These are phyloP conservation scores for Cutaneotrichosporon cutaneum DNA, from an alignment of 1,284 basidiomycete genomes.

Conservation along the genomic window DNA sequence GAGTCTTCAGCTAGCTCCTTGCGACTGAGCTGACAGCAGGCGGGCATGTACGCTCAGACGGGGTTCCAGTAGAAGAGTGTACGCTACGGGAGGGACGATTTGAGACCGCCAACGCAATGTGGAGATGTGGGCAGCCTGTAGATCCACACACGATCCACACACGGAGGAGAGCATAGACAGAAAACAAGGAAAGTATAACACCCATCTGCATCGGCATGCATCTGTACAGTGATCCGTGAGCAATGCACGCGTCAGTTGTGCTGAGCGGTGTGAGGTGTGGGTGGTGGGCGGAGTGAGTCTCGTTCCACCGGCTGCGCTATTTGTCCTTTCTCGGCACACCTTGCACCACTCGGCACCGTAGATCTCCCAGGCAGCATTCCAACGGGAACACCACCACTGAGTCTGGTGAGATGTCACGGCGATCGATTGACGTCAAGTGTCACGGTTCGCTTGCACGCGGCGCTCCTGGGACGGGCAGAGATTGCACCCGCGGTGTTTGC, in stretches of 20 bases:
- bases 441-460: neutral
- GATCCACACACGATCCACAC: slow-evolving; percentile 8
- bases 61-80: slow-evolving; percentile 21
- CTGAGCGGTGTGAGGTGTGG: too few species aligned
- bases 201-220: slow-evolving; percentile 11
- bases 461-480: neutral
- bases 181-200: slow-evolving; percentile 12
- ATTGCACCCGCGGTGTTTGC: neutral
- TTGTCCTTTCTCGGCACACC: too few species aligned
- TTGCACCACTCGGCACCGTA: too few species aligned
- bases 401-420: neutral
- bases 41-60: slow-evolving; percentile 26
- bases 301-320: too few species aligned
- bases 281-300: too few species aligned
- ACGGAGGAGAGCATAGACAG: slow-evolving; percentile 6
- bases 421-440: neutral
- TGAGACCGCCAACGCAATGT: neutral
- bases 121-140: slow-evolving; percentile 3
- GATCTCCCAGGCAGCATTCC: too few species aligned
- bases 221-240: slow-evolving; percentile 9
- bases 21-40: slow-evolving; percentile 8
- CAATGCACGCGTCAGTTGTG: too few species aligned
- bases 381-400: too few species aligned
- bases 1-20: neutral
- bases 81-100: neutral